Base-by-base conservation (phyloP, 768 basidiomycete species). In the Neoboletus subvelutipes region DNA sequence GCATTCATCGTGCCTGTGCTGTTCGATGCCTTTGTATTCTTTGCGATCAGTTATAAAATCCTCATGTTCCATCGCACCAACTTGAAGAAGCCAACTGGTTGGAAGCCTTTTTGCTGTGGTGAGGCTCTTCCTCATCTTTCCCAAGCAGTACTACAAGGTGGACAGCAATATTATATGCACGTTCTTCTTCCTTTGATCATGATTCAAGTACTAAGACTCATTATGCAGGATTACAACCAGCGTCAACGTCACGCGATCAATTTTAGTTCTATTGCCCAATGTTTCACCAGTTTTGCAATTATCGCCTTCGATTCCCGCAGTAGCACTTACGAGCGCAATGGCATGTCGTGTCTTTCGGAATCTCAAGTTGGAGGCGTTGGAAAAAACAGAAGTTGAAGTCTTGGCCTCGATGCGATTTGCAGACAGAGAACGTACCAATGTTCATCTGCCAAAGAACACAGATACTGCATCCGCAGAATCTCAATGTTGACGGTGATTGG, bases 151-250 rank as follows among this genome's bases (percentile, higher is more conserved):
- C 53, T 78, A 13, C 63, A 68, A n/a, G 73, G 73, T 28, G 76
- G 77, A 17, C 75, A 77, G 52, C 63, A 64, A 24, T 78, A 77
- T 55, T 76, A 77, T 55, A 37, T 72, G 77, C 75, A 59, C 39
- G 71, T 45, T 36, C 34, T 15, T 42, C 39, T 34, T n/a, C 26
- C 31, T 26, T 5, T 37, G 8, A 7, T 42, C 10, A n/a, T 37
- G 10, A 37, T 45, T 37, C 48, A 7, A 33, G 26, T 28, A 17
- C 34, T 7, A 43, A 53, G 11, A 37, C 20, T n/a, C 20, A 7
- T 39, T 17, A 41, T n/a, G 17, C 37, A 77, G 77, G 22, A 63
- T 76, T 10, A 72, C 76, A 20, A 65, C 62, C 12, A 64, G 68
- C 15, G 47, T 66, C 43, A 77, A 78, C 55, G 11, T 75, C 10